Base-by-base conservation (phyloP, 2,329 filamentous ascomycete species). In the Neurospora sp. region DNA sequence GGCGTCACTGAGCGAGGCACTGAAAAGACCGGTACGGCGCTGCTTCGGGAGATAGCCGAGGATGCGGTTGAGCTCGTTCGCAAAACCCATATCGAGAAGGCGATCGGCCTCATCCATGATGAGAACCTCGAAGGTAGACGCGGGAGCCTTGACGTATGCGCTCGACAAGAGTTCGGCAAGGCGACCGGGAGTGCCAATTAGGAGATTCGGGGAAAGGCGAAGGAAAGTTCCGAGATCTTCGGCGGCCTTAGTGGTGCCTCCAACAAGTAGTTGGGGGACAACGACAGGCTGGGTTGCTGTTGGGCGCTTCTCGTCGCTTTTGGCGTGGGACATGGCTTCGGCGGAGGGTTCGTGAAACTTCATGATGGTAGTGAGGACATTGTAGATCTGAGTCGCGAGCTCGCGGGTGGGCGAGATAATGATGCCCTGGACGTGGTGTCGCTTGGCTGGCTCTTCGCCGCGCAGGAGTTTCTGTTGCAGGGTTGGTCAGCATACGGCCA, bases 91-190 rank as follows among this genome's bases (percentile, higher is more conserved):
- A 80, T 99, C 96, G 11, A 99, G 84, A 36, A 99, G 83, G 71
- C 96, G 87, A 80, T 99, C 96, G 67, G 95, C 96, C 82, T 99
- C 96, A 77, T 99, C 96, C 41, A 99, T 86, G 3, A 99, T 92
- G 11, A 99, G 87, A 67, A 93, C 88, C 78, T 99, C 95, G 74
- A 99, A 98, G 0, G 92, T 92, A 1, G 92, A 93, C 72, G 95
- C 91, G 0, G 92, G 89, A 75, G 92, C 94, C 78, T 96, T 92
- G 15, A 97, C 93, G 76, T 97, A 91, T 1, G 90, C 91, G 1
- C 93, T 97, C 0, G 91, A 89, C 4, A 99, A 84, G 0, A 99
- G 86, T 77, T 97, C 94, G 6, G 97, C 87, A 1, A 99, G 86
- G 66, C 96, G 88, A 4, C 96, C 96, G 0, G 96, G 96, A 0